phyloP scores from a whole-genome alignment of 2,329 filamentous ascomycete species.

The Apiospora phragmitis region DNA sequence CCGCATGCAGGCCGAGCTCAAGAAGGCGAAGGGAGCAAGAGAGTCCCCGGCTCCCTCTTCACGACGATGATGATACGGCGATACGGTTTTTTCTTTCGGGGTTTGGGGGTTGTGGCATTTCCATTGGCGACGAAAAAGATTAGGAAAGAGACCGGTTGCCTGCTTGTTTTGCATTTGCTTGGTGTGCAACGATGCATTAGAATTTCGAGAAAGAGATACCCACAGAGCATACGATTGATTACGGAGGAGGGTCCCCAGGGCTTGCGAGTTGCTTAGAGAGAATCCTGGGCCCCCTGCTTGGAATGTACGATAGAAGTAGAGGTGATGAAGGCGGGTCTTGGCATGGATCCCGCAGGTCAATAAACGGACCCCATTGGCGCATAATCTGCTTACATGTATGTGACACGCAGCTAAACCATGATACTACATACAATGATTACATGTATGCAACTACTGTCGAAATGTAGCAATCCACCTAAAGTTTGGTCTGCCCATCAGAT shows the following conservation, averaged over 20 bases:
- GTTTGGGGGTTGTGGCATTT: background rate
- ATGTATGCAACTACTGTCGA: no score
- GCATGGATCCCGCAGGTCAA: background rate
- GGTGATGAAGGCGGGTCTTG: background rate
- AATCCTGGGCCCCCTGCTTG: background rate
- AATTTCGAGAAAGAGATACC: slow-evolving; percentile 5
- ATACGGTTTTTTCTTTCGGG: background rate
- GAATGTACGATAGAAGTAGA: background rate
- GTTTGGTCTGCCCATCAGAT: background rate
- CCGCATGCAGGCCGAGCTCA: slow-evolving; percentile 30
- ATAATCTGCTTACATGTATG: background rate
- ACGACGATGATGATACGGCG: background rate
- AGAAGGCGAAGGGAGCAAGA: slow-evolving; percentile 13
- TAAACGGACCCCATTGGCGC: background rate
- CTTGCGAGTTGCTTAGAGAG: background rate
- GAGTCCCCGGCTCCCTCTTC: background rate
- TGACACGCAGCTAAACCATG: background rate
- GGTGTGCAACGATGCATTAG: background rate
- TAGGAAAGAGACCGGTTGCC: background rate
- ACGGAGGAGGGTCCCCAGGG: background rate
- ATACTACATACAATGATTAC: no score
- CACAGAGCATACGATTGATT: slow-evolving; percentile 1
- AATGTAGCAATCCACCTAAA: background rate
- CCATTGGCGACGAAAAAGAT: background rate
- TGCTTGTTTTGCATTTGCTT: background rate